Evolutionary conservation across 2,329 filamentous ascomycete genomes (phyloP), one percentile per base, ranked within the genome.

Genomic region (Chrysosporium keratinophilum): DNA sequence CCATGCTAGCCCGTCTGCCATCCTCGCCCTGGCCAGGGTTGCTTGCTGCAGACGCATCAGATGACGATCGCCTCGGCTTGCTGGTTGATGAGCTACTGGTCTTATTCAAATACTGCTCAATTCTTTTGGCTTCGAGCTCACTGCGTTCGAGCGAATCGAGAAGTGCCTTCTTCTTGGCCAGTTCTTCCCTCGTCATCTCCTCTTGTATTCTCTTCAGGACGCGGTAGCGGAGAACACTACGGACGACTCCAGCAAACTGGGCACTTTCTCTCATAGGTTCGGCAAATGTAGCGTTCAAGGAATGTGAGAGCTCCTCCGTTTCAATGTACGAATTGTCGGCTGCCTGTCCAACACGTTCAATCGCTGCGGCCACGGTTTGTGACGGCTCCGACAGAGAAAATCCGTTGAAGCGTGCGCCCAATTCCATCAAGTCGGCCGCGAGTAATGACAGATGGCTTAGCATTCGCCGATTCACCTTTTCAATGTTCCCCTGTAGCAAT

Each of bases 221-320:
- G 14, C 93, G 79, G 67, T 96, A 98, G 59, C 87, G 82, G 52
- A 98, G 74, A 34, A 98, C 91, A 60, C 77, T 87, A 41, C 90
- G 82, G 2, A 98, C 93, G 0, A 98, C 88, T 10, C 93, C 88
- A 0, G 93, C 93, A 67, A 98, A 98, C 65, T 98, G 93, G 11
- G 93, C 90, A 63, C 89, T 95, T 71, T 98, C 93, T 53, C 94
- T 82, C 88, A 98, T 96, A 0, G 93, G 93, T 65, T 98, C 94
- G 0, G 94, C 89, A 65, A 98, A 98, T 60, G 83, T 93, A 34
- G 91, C 90, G 17, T 90, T 90, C n/a, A 98, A 74, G 0, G 86
- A 85, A 1, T 82, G 83, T 0, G 90, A 90, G 2, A 98, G 75
- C 66, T 98, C 93, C 63, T 95, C 88, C 0, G 91, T 97, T 9